A percentile compares a stretch with the other conserved stretches of the same genome.
These are phyloP conservation scores for Mycena latifolia DNA, from an alignment of 768 basidiomycete genomes.

Conservation along the genomic window DNA sequence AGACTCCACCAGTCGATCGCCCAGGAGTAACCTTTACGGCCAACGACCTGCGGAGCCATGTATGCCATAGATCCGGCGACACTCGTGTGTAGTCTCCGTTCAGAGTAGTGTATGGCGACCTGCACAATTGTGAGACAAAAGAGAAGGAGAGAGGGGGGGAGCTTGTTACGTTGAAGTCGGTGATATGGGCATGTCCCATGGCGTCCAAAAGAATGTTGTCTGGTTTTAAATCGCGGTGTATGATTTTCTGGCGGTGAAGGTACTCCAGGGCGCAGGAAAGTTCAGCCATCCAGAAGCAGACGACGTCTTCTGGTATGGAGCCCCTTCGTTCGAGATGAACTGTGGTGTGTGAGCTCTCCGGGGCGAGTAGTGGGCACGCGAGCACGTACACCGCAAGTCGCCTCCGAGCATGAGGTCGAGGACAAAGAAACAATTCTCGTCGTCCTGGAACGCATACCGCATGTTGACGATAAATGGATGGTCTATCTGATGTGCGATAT, in stretches of 20 bases:
- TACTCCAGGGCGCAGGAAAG: constrained; percentile 88
- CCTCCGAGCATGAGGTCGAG: constrained; percentile 97
- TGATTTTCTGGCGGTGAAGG: constrained; percentile 91
- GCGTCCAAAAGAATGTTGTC: constrained; percentile 97
- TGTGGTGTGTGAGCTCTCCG: constrained; percentile 45
- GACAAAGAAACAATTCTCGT: constrained; percentile 98
- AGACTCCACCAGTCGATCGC: constrained; percentile 97
- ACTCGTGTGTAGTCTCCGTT: constrained; percentile 87
- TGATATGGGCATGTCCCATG: constrained; percentile 95
- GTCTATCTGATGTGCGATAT: constrained; percentile 69
- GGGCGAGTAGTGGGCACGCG: constrained; percentile 13
- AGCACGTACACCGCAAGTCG: constrained; percentile 85
- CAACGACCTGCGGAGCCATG: constrained; percentile 98
- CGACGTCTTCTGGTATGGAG: constrained; percentile 75
- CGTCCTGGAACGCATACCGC: constrained; percentile 97
- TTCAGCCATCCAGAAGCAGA: constrained; percentile 93
- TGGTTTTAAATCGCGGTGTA: constrained; percentile 91
- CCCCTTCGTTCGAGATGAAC: constrained; percentile 87
- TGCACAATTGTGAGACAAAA: neutral
- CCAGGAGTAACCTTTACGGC: constrained; percentile 93
- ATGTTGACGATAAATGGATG: constrained; percentile 92
- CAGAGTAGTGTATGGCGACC: constrained; percentile 96
- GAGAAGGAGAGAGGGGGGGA: neutral
- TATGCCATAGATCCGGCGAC: constrained; percentile 99
- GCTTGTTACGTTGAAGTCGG: constrained; percentile 86